Evolutionary conservation across 352 stramenopile genomes (phyloP).

Genomic region (Phytophthora vignae): DNA sequence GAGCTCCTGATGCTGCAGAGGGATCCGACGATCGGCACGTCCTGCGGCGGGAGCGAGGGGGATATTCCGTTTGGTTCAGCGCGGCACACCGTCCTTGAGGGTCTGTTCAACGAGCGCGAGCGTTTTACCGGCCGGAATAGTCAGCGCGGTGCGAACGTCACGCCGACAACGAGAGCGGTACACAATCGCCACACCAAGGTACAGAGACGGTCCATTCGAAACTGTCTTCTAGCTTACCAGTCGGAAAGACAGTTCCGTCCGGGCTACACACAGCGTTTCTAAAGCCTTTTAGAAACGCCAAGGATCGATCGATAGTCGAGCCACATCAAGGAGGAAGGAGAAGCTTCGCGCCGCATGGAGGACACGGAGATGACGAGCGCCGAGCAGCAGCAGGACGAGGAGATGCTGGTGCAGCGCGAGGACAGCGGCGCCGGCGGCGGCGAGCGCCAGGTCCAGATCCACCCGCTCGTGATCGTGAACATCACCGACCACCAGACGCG

Average conservation of each 20-base stretch:
- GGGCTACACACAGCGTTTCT: neutral
- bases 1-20: neutral
- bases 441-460: conserved; percentile 79
- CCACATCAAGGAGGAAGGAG: conserved; percentile 17
- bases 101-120: conserved; percentile 30
- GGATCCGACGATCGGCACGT: conserved; percentile 8
- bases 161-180: conserved; percentile 24
- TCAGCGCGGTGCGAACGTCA: conserved; percentile 41
- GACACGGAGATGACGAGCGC: conserved; percentile 71
- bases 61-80: conserved; percentile 21
- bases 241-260: neutral
- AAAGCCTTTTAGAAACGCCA: neutral
- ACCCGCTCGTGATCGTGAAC: conserved; percentile 94
- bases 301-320: conserved; percentile 16
- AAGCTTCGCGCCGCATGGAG: conserved; percentile 30
- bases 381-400: conserved; percentile 45
- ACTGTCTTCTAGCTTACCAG: too few relatives aligned
- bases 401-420: conserved; percentile 55
- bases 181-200: conserved; percentile 22
- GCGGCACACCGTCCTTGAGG: conserved; percentile 5
- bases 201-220: neutral
- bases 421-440: conserved; percentile 54
- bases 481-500: conserved; percentile 96
- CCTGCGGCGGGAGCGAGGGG: neutral
- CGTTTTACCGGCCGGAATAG: conserved; percentile 46